Evolutionary conservation across 495 filamentous ascomycete species (phyloP).

Genomic region (Amphirosellinia nigrospora): DNA sequence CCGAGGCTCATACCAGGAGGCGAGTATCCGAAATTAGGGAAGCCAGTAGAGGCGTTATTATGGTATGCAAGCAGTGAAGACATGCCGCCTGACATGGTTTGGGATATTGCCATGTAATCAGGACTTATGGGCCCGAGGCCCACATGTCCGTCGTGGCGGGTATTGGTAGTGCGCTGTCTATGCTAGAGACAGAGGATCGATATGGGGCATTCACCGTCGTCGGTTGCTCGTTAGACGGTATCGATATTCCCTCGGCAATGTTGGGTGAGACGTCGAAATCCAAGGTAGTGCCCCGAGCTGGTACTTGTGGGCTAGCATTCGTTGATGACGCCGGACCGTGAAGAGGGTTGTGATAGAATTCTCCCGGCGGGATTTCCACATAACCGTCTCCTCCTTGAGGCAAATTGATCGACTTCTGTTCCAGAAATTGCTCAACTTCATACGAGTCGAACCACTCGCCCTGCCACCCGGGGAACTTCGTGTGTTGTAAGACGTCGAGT

Average conservation of each 20-base stretch:
- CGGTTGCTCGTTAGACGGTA: background rate
- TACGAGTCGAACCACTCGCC: conserved; percentile 77
- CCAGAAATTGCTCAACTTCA: conserved; percentile 74
- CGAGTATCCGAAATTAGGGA: conserved; percentile 32
- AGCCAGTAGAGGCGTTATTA: conserved; percentile 24
- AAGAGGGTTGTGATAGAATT: conserved; percentile 36
- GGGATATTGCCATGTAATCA: conserved; percentile 15
- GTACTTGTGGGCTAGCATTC: conserved; percentile 20
- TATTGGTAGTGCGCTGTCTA: conserved; percentile 14
- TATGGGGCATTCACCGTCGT: background rate
- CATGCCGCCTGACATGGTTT: conserved; percentile 7
- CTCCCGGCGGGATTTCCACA: conserved; percentile 50
- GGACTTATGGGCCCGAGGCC: conserved; percentile 24
- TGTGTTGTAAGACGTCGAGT: conserved; percentile 45
- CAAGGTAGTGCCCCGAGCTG: background rate
- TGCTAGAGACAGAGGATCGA: conserved; percentile 11
- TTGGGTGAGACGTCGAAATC: background rate
- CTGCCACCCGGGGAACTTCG: conserved; percentile 57
- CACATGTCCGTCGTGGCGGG: conserved; percentile 23
- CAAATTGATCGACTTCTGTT: conserved; percentile 62
- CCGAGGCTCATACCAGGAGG: conserved; percentile 21
- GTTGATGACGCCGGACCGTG: conserved; percentile 22
- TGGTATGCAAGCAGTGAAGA: conserved; percentile 33
- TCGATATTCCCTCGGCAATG: background rate
- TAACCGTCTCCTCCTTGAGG: conserved; percentile 55